Conservation (phyloP, 495 filamentous ascomycete genomes). For the Talaromyces nanjingensis region DNA sequence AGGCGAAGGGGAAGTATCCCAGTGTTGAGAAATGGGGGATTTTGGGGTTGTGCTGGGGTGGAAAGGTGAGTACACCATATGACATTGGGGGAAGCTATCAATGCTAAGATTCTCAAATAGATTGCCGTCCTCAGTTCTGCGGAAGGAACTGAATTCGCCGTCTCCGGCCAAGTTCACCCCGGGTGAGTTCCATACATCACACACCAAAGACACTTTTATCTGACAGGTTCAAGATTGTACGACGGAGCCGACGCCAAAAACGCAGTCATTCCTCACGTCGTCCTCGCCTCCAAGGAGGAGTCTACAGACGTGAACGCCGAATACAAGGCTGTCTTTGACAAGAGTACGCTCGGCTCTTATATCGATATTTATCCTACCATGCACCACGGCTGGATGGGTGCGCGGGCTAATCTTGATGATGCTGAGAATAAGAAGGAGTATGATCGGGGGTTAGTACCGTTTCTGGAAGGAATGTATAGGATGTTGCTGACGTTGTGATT, state of each 20-base stretch:
- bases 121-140: conserved; percentile 36
- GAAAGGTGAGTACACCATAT: conserved; percentile 23
- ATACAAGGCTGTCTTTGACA: conserved; percentile 31
- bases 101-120: conserved; percentile 13
- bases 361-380: conserved; percentile 47
- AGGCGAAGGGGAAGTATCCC: conserved; percentile 20
- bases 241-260: conserved; percentile 35
- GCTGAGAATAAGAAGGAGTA: conserved; percentile 44
- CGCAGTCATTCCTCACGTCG: conserved; percentile 45
- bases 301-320: conserved; percentile 31
- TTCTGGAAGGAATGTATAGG: neutral
- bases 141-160: conserved; percentile 34
- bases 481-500: neutral
- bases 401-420: conserved; percentile 46
- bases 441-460: conserved; percentile 38
- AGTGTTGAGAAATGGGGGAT: conserved; percentile 32
- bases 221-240: conserved; percentile 21
- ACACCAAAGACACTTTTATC: neutral
- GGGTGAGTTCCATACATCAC: conserved; percentile 21
- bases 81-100: neutral
- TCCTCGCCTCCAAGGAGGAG: conserved; percentile 49
- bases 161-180: conserved; percentile 44
- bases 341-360: conserved; percentile 26
- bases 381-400: conserved; percentile 60
- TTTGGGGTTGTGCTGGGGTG: conserved; percentile 46